These are phyloP conservation scores for Fraxinus latifolia DNA, from an alignment of 305 asterid genomes.

Conservation along the genomic window DNA sequence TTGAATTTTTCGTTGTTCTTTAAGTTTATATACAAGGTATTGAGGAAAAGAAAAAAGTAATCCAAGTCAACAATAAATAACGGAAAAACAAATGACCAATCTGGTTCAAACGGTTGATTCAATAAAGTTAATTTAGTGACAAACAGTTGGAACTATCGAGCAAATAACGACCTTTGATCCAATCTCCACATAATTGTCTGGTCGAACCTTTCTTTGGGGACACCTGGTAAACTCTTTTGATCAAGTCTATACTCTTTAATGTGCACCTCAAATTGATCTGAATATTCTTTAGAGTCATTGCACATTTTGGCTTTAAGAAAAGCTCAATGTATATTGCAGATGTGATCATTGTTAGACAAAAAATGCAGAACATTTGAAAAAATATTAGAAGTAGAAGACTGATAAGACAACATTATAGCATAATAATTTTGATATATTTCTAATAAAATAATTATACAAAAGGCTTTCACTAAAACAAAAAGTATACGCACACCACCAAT, in stretches of 20 bases:
- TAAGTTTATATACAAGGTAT: neutral
- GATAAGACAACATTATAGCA: neutral
- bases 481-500: neutral
- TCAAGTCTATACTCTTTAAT: neutral
- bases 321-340: neutral
- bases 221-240: neutral
- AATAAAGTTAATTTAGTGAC: neutral
- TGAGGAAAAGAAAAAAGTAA: too few relatives aligned
- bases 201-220: neutral
- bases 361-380: neutral
- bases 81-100: neutral
- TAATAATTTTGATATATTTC: neutral
- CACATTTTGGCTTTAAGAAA: neutral
- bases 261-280: neutral
- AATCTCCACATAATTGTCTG: neutral
- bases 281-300: neutral
- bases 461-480: neutral
- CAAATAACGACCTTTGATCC: neutral
- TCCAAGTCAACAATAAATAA: too few relatives aligned
- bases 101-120: too few relatives aligned
- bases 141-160: neutral
- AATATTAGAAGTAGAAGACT: neutral
- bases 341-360: neutral
- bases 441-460: neutral
- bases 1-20: neutral